Conservation (phyloP, 805 yeast genomes). For the Ogataea paradorogensis region DNA sequence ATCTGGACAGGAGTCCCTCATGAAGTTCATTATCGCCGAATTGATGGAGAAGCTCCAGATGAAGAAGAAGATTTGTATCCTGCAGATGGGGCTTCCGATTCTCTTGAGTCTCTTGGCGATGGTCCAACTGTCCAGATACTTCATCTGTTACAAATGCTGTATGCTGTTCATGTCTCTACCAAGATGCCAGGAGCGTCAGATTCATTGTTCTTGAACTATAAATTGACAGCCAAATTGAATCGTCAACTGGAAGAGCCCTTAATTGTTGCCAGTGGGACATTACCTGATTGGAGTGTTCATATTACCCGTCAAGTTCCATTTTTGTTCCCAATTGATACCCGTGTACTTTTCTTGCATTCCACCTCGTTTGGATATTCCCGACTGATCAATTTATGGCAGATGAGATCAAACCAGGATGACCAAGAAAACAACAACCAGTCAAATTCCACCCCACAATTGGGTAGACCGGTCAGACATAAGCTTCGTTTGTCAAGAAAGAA, state of each 20-base stretch:
- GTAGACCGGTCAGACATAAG: constrained; percentile 76
- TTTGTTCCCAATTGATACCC: constrained; percentile 77
- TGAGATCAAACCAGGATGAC: constrained; percentile 41
- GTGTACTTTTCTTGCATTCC: constrained; percentile 74
- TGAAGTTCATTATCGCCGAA: constrained; percentile 45
- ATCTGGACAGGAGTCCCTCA: constrained; percentile 62
- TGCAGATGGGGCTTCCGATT: constrained; percentile 27
- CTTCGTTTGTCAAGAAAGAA: constrained; percentile 70
- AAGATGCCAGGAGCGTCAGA: constrained; percentile 28
- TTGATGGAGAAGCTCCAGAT: constrained; percentile 27
- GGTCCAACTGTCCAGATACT: constrained; percentile 39
- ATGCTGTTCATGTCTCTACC: constrained; percentile 36
- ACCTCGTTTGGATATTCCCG: constrained; percentile 92
- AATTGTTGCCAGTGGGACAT: constrained; percentile 77
- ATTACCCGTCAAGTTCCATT: constrained; percentile 77
- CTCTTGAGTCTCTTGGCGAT: constrained; percentile 32
- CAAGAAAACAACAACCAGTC: constrained; percentile 21
- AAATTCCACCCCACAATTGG: constrained; percentile 46
- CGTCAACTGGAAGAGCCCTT: constrained; percentile 88
- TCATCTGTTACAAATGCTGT: constrained; percentile 46
- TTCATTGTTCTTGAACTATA: constrained; percentile 62
- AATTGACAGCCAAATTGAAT: constrained; percentile 79
- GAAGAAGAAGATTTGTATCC: constrained; percentile 33
- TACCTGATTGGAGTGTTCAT: constrained; percentile 82
- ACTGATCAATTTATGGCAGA: constrained; percentile 74